Evolutionary conservation across 352 stramenopile genomes (phyloP).

Genomic region (Salisapilia sapeloensis): DNA sequence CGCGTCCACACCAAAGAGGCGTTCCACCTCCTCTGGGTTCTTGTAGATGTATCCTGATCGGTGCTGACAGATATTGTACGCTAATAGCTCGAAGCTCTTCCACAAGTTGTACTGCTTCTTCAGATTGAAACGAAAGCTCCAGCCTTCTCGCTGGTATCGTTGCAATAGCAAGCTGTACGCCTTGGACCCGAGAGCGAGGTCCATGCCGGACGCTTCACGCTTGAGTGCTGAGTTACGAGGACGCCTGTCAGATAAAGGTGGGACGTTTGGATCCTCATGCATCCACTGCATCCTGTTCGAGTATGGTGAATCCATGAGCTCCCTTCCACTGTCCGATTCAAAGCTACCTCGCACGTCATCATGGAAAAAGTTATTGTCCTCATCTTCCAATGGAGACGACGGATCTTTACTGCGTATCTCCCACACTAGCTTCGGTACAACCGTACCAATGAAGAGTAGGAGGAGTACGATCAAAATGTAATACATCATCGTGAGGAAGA

Average conservation of each 20-base stretch:
- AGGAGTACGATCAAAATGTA: slow-evolving; percentile 77
- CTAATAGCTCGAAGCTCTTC: slow-evolving; percentile 79
- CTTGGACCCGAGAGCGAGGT: slow-evolving; percentile 49
- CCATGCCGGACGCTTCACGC: slow-evolving; percentile 41
- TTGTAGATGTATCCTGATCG: slow-evolving; percentile 81
- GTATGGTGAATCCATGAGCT: slow-evolving; percentile 4
- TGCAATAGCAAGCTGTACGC: slow-evolving; percentile 61
- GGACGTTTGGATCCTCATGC: slow-evolving; percentile 1
- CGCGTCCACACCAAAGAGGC: slow-evolving; percentile 48
- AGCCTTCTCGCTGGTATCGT: slow-evolving; percentile 63
- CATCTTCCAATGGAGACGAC: slow-evolving; percentile 1
- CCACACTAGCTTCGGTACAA: slow-evolving; percentile 70
- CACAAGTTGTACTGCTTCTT: slow-evolving; percentile 73
- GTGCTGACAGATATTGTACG: slow-evolving; percentile 81
- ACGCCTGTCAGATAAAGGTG: slow-evolving; percentile 4
- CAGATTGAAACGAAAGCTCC: slow-evolving; percentile 61
- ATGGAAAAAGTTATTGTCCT: slow-evolving; percentile 6
- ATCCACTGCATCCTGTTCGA: slow-evolving; percentile 3
- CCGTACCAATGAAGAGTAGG: slow-evolving; percentile 67
- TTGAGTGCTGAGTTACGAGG: slow-evolving; percentile 11
- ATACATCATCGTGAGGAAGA: slow-evolving; percentile 83
- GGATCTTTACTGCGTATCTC: slow-evolving; percentile 13
- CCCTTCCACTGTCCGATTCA: slow-evolving; percentile 3
- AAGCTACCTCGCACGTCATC: slow-evolving; percentile 5
- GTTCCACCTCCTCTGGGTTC: slow-evolving; percentile 68